A percentile compares a stretch with the other conserved stretches of the same genome.
These are phyloP conservation scores for Polygonum maritimum DNA, from an alignment of 148 eudicot species.

Conservation along the genomic window DNA sequence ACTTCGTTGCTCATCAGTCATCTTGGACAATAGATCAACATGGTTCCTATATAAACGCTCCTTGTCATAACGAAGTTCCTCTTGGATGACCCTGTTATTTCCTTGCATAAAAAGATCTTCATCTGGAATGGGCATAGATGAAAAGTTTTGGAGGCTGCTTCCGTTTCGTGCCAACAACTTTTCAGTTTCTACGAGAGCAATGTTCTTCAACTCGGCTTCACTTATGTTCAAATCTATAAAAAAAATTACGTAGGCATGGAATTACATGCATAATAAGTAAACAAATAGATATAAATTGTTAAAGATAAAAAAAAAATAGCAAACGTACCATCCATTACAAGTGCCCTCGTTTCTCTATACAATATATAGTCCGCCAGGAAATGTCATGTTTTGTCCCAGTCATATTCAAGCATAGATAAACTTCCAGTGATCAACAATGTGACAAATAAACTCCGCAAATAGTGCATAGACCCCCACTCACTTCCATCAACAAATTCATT, in stretches of 20 bases:
- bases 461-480: neutral
- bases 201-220: too few species aligned
- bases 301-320: too few species aligned
- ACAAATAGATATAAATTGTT: too few species aligned
- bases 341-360: too few species aligned
- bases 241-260: too few species aligned
- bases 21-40: neutral
- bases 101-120: neutral
- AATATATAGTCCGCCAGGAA: too few species aligned
- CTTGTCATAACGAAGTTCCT: neutral
- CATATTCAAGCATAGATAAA: neutral
- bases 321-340: too few species aligned
- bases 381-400: neutral
- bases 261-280: too few species aligned
- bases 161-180: neutral
- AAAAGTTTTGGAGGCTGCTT: neutral
- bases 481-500: neutral
- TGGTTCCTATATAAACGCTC: neutral
- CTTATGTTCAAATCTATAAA: too few species aligned
- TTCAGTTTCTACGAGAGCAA: neutral
- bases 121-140: neutral
- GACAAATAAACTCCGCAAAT: neutral
- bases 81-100: neutral
- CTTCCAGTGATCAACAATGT: neutral
- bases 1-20: neutral